Evolutionary conservation across 1,284 basidiomycete species (phyloP).

Genomic region (Malassezia nana): DNA sequence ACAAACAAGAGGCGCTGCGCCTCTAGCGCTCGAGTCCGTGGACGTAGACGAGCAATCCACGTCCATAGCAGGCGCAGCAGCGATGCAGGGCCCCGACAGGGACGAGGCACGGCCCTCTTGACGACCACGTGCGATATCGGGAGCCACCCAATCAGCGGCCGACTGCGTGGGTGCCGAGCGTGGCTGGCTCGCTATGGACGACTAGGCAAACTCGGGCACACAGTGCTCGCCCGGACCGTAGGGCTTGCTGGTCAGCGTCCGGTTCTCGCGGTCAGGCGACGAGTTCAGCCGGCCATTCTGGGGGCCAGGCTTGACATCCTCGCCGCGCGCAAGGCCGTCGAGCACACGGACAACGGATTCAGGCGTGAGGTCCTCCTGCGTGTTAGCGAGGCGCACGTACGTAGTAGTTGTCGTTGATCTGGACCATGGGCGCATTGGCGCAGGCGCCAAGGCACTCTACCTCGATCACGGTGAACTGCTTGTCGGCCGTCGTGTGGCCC

Average conservation of each 20-base stretch:
- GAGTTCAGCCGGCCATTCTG: conserved; percentile 75
- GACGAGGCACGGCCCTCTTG: background rate
- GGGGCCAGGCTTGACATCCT: conserved; percentile 81
- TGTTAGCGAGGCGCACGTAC: conserved; percentile 52
- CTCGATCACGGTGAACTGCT: conserved; percentile 93
- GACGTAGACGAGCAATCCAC: background rate
- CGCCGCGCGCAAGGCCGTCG: conserved; percentile 71
- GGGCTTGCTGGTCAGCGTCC: conserved; percentile 74
- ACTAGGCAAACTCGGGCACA: conserved; percentile 64
- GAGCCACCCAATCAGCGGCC: background rate
- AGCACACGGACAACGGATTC: conserved; percentile 78
- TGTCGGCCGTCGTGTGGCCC: conserved; percentile 84
- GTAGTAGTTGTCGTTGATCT: conserved; percentile 91
- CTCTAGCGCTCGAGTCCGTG: background rate
- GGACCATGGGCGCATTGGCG: conserved; percentile 98
- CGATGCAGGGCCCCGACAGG: background rate
- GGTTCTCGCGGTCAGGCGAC: conserved; percentile 68
- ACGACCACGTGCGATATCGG: background rate
- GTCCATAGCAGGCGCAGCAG: background rate
- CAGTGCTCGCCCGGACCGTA: conserved; percentile 88
- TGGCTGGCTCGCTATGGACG: background rate
- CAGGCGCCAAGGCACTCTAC: conserved; percentile 96
- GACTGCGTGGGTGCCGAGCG: too few species aligned
- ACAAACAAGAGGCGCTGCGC: background rate
- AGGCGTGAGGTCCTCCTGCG: conserved; percentile 88